Conservation (phyloP, 306 rosid species). For the Lotus japonicus region DNA sequence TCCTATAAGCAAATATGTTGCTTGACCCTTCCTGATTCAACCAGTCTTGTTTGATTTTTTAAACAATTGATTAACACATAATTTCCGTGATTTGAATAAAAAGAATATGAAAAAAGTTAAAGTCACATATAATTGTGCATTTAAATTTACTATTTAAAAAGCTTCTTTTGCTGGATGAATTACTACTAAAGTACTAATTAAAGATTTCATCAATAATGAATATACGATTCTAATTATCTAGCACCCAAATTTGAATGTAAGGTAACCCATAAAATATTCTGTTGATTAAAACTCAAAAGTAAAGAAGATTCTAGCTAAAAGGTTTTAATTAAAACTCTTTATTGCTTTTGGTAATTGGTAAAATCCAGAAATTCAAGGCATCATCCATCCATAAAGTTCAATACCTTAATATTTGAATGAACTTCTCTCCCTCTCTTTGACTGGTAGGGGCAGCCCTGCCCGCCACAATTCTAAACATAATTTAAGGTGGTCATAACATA, state of each 20-base stretch:
- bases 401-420: conserved; percentile 31
- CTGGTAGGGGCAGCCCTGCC: conserved; percentile 37
- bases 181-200: not conserved
- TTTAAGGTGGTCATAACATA: not conserved
- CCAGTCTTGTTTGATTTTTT: too few relatives aligned
- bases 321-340: conserved; percentile 17
- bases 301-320: conserved; percentile 29
- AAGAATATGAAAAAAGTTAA: too few relatives aligned
- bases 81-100: too few relatives aligned
- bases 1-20: too few relatives aligned
- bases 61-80: too few relatives aligned
- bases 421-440: conserved; percentile 26
- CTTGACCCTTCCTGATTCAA: too few relatives aligned
- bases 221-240: not conserved
- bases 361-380: conserved; percentile 24
- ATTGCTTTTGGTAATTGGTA: conserved; percentile 29
- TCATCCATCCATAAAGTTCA: conserved; percentile 20
- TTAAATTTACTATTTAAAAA: not conserved
- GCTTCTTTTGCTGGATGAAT: not conserved
- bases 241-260: conserved; percentile 24
- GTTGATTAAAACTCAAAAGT: not conserved
- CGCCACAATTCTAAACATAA: conserved; percentile 3
- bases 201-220: not conserved
- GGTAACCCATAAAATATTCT: not conserved
- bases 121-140: too few relatives aligned